Evolutionary conservation across 129 eudicot genomes (phyloP).

Genomic region (Kitagawia praeruptora): DNA sequence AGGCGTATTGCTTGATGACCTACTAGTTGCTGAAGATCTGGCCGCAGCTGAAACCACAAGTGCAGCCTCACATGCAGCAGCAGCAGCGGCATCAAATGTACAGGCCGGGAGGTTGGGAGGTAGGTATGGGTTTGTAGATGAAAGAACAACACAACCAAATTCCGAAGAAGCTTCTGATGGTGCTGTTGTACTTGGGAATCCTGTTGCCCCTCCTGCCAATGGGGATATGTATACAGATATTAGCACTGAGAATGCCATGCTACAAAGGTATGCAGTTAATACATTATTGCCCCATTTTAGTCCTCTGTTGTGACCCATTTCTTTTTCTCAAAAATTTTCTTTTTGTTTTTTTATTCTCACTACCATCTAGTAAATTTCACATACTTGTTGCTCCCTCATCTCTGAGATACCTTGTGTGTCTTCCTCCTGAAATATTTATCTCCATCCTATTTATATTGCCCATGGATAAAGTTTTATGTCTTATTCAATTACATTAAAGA

Average conservation of each 20-base stretch:
- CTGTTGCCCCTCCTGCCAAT: slow-evolving; percentile 89
- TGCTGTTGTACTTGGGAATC: slow-evolving; percentile 77
- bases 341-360: not conserved
- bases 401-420: not conserved
- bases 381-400: not conserved
- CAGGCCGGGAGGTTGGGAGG: slow-evolving; percentile 55
- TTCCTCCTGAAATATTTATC: not conserved
- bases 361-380: not conserved
- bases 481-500: no score
- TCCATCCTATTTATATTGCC: no score
- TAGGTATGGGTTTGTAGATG: slow-evolving; percentile 73
- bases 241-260: slow-evolving; percentile 81
- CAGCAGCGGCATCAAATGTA: slow-evolving; percentile 73
- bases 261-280: slow-evolving; percentile 50
- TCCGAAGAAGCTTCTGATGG: slow-evolving; percentile 59
- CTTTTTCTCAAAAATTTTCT: not conserved
- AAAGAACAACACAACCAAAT: slow-evolving; percentile 42
- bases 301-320: not conserved
- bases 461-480: no score
- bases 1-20: slow-evolving; percentile 92
- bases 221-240: slow-evolving; percentile 87
- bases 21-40: slow-evolving; percentile 87
- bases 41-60: slow-evolving; percentile 85
- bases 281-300: not conserved
- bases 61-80: slow-evolving; percentile 91